Conservation (phyloP, 306 rosid genomes). For the Astragalus glycyphyllos region DNA sequence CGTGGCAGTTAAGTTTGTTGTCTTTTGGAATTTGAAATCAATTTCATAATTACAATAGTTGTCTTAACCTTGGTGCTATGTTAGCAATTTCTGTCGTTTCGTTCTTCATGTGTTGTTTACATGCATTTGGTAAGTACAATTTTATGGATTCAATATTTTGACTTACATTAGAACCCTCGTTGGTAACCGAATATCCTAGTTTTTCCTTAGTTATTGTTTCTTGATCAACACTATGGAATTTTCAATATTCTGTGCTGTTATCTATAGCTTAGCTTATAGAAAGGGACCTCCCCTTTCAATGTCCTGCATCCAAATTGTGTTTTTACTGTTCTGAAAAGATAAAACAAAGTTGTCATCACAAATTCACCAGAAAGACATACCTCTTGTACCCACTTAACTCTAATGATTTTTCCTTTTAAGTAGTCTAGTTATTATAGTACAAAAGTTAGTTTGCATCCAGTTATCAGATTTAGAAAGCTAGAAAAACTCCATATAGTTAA, state of each 20-base stretch:
- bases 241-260: conserved; percentile 27
- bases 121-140: conserved; percentile 44
- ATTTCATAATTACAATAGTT: conserved; percentile 56
- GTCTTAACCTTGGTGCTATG: conserved; percentile 48
- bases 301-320: conserved; percentile 14
- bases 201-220: conserved; percentile 1
- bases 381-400: not conserved
- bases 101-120: conserved; percentile 52
- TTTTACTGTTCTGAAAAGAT: not conserved
- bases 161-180: conserved; percentile 34
- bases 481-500: not conserved
- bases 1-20: conserved; percentile 98
- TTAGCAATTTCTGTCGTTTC: conserved; percentile 48
- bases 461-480: conserved; percentile 12
- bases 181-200: conserved; percentile 34
- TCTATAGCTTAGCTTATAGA: conserved; percentile 25
- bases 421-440: conserved; percentile 1
- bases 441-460: conserved; percentile 1
- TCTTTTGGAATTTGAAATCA: conserved; percentile 65
- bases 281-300: conserved; percentile 25
- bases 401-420: not conserved
- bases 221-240: conserved; percentile 34
- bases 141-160: conserved; percentile 47
- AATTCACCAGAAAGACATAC: conserved; percentile 15
- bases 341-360: conserved; percentile 24